Evolutionary conservation across 257 asterid genomes (phyloP).

Genomic region (Penstemon eatonii): DNA sequence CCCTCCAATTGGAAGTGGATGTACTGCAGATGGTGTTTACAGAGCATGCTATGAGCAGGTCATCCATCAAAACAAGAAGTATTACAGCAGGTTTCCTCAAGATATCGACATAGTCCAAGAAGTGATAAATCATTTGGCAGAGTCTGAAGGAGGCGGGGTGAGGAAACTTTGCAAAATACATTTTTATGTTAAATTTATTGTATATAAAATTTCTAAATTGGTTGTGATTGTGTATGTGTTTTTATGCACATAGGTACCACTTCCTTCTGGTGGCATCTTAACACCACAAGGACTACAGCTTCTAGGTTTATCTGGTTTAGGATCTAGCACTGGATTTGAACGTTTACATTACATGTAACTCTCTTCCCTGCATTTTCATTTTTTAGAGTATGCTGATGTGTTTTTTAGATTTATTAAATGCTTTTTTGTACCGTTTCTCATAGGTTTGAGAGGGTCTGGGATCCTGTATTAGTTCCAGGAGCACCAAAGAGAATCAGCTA

Average conservation of each 20-base stretch:
- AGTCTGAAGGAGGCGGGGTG: slow-evolving; percentile 94
- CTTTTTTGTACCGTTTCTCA: slow-evolving; percentile 19
- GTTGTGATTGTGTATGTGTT: slow-evolving; percentile 20
- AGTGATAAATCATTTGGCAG: slow-evolving; percentile 67
- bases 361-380: slow-evolving; percentile 8
- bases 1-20: slow-evolving; percentile 79
- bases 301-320: slow-evolving; percentile 83
- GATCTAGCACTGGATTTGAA: slow-evolving; percentile 90
- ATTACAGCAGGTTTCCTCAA: slow-evolving; percentile 81
- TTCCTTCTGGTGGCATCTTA: slow-evolving; percentile 91
- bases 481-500: slow-evolving; percentile 74
- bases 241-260: slow-evolving; percentile 54
- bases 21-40: slow-evolving; percentile 85
- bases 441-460: slow-evolving; percentile 96
- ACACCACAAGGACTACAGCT: slow-evolving; percentile 88
- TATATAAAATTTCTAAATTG: slow-evolving; percentile 8
- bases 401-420: neutral
- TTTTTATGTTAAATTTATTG: slow-evolving; percentile 2
- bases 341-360: slow-evolving; percentile 88
- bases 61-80: slow-evolving; percentile 70
- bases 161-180: slow-evolving; percentile 31
- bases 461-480: slow-evolving; percentile 81
- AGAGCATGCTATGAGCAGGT: slow-evolving; percentile 76
- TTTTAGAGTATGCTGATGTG: slow-evolving; percentile 15
- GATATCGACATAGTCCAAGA: slow-evolving; percentile 66